phyloP scores from a whole-genome alignment of 208 protist genomes.

The Trypanosoma cruzi region DNA sequence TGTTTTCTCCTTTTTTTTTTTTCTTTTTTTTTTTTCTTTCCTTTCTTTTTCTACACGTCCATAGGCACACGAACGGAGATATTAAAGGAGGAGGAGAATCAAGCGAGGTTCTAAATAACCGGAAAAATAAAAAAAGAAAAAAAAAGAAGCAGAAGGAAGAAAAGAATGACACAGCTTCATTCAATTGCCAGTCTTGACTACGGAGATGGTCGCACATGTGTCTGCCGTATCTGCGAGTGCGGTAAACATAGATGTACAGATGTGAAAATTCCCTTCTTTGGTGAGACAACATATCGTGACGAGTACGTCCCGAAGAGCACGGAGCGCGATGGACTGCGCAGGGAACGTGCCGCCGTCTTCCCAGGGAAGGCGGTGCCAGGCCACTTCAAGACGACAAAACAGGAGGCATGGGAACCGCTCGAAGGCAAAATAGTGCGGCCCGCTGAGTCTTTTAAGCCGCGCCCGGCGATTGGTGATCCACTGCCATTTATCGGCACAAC shows the following conservation, averaged over 20 bases:
- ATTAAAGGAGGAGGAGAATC: not conserved
- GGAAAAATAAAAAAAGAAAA: not conserved
- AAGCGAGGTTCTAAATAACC: not conserved
- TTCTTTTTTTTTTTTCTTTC: constrained; percentile 26
- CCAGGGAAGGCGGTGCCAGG: constrained; percentile 80
- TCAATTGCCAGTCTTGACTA: constrained; percentile 89
- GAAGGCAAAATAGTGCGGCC: constrained; percentile 73
- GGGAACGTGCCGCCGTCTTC: constrained; percentile 44
- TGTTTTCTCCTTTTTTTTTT: constrained; percentile 4
- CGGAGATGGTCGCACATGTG: constrained; percentile 87
- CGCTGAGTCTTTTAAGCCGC: constrained; percentile 87
- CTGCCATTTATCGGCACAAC: constrained; percentile 84
- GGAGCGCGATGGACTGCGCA: constrained; percentile 52
- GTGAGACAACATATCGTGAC: constrained; percentile 86
- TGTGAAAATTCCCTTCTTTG: constrained; percentile 78
- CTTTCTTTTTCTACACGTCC: not conserved
- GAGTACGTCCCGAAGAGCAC: constrained; percentile 85
- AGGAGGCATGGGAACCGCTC: constrained; percentile 85
- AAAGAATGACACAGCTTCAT: constrained; percentile 85
- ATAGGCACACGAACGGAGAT: not conserved
- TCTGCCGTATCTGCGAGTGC: constrained; percentile 90
- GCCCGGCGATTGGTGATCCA: constrained; percentile 42
- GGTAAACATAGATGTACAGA: constrained; percentile 85
- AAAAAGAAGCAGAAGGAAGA: constrained; percentile 4
- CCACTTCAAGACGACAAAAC: constrained; percentile 90